Base-by-base conservation (phyloP, 2,329 filamentous ascomycete species). In the Elsinoe necatrix region DNA sequence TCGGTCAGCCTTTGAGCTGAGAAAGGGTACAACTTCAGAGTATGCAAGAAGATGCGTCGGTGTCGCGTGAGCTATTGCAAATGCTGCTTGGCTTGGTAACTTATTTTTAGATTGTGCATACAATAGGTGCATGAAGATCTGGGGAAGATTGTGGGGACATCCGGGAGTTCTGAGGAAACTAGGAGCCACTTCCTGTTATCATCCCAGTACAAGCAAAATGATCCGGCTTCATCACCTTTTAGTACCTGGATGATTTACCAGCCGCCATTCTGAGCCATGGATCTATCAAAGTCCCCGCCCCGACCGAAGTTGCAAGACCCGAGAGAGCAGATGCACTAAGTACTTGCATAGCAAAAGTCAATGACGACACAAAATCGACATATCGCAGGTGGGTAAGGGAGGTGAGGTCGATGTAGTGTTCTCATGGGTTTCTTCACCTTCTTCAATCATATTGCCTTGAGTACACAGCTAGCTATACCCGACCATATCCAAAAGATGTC, bases 401-500 rank as follows among this genome's bases (percentile, higher is more conserved):
- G 45, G 25, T 50, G 12, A 18, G 11, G 25, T 50, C 14, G 14
- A 18, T 14, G 4, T 8, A n/a, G 14, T 34, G 2, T 34, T 18
- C 11, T 20, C 20, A 23, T 5, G 2, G 1, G 34, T 31, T 27
- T 3, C 45, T 14, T 45, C 39, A 11, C 37, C 4, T 29, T 29
- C 27, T 9, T 29, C 6, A 11, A 47, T 25, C 42, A 9, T 9
- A 51, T n/a, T n/a, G n/a, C n/a, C n/a, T n/a, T n/a, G n/a, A n/a
- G n/a, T n/a, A n/a, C n/a, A n/a, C n/a, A n/a, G n/a, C n/a, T n/a
- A n/a, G n/a, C n/a, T n/a, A n/a, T n/a, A n/a, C n/a, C n/a, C n/a
- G n/a, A n/a, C n/a, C n/a, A n/a, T n/a, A n/a, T n/a, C n/a, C 29
- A 31, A 31, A 31, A 31, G 29, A 31, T 69, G 67, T 55, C 66